A percentile compares a stretch with the other conserved stretches of the same genome.
Conservation (phyloP, 2,329 filamentous ascomycete species). For the Diaporthe australafricana region DNA sequence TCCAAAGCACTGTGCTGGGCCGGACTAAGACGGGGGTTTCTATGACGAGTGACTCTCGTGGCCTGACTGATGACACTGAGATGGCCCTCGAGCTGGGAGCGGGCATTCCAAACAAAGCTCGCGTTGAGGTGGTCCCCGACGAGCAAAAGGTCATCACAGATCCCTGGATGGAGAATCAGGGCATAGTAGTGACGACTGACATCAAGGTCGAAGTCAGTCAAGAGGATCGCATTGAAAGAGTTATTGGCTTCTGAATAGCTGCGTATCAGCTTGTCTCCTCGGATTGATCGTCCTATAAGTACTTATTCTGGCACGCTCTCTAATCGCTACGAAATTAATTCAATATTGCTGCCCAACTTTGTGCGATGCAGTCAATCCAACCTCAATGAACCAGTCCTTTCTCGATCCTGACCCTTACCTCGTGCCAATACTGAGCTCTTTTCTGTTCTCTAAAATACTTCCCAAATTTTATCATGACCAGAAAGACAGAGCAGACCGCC, state of each 20-base stretch:
- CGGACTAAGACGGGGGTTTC: conserved; percentile 29
- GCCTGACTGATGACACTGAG: conserved; percentile 21
- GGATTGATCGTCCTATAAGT: neutral
- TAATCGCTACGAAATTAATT: neutral
- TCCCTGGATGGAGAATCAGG: conserved; percentile 20
- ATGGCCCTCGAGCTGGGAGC: conserved; percentile 19
- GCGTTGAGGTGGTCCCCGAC: conserved; percentile 6
- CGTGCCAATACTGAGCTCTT: conserved; percentile 45
- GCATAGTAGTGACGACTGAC: conserved; percentile 33
- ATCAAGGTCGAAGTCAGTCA: conserved; percentile 30
- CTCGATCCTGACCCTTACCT: conserved; percentile 45
- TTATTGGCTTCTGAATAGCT: conserved; percentile 33
- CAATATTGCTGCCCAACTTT: too few species aligned
- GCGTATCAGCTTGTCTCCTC: neutral
- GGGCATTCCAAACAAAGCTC: neutral
- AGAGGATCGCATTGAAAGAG: conserved; percentile 31
- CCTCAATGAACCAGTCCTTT: conserved; percentile 44
- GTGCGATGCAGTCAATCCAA: too few species aligned
- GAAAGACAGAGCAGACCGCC: conserved; percentile 45
- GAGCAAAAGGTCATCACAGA: neutral
- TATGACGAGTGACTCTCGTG: conserved; percentile 28
- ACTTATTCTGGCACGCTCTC: neutral
- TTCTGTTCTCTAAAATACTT: conserved; percentile 45
- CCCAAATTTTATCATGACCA: conserved; percentile 47
- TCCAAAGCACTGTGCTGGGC: conserved; percentile 5